Conservation (phyloP, 148 eudicot genomes). For the Fagopyrum tataricum region DNA sequence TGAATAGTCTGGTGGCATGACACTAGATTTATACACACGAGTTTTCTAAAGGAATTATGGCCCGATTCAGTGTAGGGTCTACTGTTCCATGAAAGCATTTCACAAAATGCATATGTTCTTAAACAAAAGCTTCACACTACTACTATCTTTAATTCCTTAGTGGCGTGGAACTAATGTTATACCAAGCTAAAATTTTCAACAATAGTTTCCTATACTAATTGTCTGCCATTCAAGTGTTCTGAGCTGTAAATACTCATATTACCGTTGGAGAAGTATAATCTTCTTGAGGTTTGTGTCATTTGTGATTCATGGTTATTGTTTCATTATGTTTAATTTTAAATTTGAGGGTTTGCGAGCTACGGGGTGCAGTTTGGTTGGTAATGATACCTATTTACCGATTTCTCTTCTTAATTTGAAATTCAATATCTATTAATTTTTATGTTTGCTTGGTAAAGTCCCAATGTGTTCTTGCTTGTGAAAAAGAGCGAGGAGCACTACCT, state of each 20-base stretch:
- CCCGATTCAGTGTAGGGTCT: conserved; percentile 42
- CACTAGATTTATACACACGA: conserved; percentile 56
- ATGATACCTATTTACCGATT: conserved; percentile 5
- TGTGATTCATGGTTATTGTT: too few relatives aligned
- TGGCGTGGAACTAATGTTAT: neutral
- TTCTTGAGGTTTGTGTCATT: too few relatives aligned
- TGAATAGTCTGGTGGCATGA: conserved; percentile 68
- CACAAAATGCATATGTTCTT: neutral
- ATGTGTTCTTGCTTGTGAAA: conserved; percentile 85
- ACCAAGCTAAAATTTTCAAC: too few relatives aligned
- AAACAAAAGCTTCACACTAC: neutral
- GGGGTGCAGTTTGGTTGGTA: conserved; percentile 88
- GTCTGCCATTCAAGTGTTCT: too few relatives aligned
- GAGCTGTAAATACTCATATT: neutral
- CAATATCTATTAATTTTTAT: neutral
- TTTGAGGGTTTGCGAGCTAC: conserved; percentile 58
- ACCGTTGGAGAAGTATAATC: too few relatives aligned
- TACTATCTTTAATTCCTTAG: too few relatives aligned
- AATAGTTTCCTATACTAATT: too few relatives aligned
- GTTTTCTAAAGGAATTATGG: conserved; percentile 58
- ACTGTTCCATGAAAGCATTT: neutral
- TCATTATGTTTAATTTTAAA: too few relatives aligned
- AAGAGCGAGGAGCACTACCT: conserved; percentile 75
- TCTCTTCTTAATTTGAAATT: neutral
- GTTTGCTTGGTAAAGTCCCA: conserved; percentile 29